Conservation (phyloP, 2,329 filamentous ascomycete species). For the Colletotrichum sp. region DNA sequence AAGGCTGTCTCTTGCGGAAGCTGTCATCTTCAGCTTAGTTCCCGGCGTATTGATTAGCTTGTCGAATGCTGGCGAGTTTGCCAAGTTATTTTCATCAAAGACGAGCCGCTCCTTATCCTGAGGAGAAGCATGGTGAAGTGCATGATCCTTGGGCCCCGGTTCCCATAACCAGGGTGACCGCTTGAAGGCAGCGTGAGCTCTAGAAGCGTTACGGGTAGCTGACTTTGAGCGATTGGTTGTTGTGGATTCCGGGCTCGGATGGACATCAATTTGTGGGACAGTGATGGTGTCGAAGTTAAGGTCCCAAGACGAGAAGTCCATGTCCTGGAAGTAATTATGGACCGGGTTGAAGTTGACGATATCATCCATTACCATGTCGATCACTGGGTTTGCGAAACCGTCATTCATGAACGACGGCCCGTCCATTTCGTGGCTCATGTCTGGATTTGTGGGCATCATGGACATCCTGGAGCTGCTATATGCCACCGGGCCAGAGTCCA, state of each 20-base stretch:
- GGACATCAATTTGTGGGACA: constrained; percentile 31
- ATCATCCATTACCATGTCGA: constrained; percentile 12
- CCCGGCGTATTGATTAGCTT: constrained; percentile 10
- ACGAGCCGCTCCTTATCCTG: constrained; percentile 14
- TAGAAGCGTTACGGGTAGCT: constrained; percentile 27
- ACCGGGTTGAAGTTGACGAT: constrained; percentile 31
- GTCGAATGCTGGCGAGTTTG: constrained; percentile 14
- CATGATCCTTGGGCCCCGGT: constrained; percentile 31
- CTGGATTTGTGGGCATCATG: neutral
- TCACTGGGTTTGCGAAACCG: constrained; percentile 3
- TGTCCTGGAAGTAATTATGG: constrained; percentile 32
- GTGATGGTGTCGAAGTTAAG: constrained; percentile 33
- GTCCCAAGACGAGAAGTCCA: constrained; percentile 37
- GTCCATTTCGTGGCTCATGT: neutral
- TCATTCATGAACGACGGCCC: constrained; percentile 2
- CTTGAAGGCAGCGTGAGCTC: constrained; percentile 36
- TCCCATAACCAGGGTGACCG: constrained; percentile 39
- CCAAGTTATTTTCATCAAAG: constrained; percentile 4
- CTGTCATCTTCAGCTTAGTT: constrained; percentile 24
- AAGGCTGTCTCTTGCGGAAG: constrained; percentile 31
- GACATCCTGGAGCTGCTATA: neutral
- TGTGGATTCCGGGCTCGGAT: constrained; percentile 31
- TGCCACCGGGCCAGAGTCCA: neutral
- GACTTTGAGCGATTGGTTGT: constrained; percentile 26
- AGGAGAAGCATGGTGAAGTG: neutral